Evolutionary conservation across 2,329 filamentous ascomycete species (phyloP), one percentile per base, ranked within the genome.

Genomic region (Tricladium varicosporioides): DNA sequence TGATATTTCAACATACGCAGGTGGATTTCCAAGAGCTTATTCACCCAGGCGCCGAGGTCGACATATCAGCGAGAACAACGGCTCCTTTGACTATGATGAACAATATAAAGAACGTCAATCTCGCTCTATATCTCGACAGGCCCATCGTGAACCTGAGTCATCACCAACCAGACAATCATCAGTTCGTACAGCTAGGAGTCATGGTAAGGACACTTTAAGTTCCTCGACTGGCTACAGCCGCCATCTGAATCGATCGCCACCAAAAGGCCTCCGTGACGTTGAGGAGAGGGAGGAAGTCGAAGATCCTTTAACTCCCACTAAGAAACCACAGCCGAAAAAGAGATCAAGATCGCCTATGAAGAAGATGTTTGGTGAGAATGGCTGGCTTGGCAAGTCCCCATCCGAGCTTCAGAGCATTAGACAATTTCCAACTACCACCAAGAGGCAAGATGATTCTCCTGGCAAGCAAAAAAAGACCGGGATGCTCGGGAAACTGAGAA

Each of bases 271-370:
- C 0, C 48, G 58, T 13, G 56, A 64, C 49, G 54, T 63, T n/a
- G 51, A 54, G 13, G 65, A 65, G 51, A 60, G 46, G 13, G 60
- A 65, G 32, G 65, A 63, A 46, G 13, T 19, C n/a, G 36, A 31
- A 16, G 27, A 47, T 22, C 44, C 19, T 15, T 40, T 18, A 13
- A 51, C 42, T 18, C 44, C n/a, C 9, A 5, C 40, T 14, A 16
- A 13, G 10, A 54, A 49, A 14, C 51, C 60, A 19, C 62, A 62
- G 7, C 22, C 22, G 22, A 27, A 27, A 19, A 67, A 65, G 52
- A 54, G 69, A 47, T 66, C 68, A 13, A 67, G 68, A 5, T 71
- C 68, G 9, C 68, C 69, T 2, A 69, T 69, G 66, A 71, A 71
- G 49, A 70, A 68, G 54, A 64, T 71, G 65, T 70, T 70, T 51